Conservation (phyloP, 2,329 filamentous ascomycete genomes). For the Fusarium brachygibbosum region DNA sequence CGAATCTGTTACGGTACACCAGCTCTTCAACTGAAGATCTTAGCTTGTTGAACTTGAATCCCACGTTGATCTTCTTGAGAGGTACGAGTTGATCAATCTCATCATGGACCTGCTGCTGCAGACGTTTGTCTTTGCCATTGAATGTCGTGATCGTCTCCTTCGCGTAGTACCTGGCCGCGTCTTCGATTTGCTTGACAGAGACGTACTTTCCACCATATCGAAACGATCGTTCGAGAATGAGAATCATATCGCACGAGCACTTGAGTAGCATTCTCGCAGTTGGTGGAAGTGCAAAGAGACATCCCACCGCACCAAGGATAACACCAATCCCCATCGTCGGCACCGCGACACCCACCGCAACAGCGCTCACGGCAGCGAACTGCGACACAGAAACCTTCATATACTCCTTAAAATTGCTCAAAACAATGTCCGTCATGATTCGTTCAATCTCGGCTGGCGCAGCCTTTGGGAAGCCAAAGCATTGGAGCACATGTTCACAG, state of each 20-base stretch:
- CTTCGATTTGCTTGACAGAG: slow-evolving; percentile 47
- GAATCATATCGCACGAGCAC: slow-evolving; percentile 48
- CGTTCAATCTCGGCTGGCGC: slow-evolving; percentile 41
- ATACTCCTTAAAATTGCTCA: slow-evolving; percentile 43
- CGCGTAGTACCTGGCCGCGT: slow-evolving; percentile 45
- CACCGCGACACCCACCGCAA: slow-evolving; percentile 38
- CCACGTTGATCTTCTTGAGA: slow-evolving; percentile 40
- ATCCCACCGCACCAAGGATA: slow-evolving; percentile 37
- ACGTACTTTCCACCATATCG: slow-evolving; percentile 47
- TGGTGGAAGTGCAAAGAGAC: slow-evolving; percentile 34
- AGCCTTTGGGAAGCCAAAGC: slow-evolving; percentile 48
- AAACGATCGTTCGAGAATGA: slow-evolving; percentile 45
- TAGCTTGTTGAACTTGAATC: slow-evolving; percentile 46
- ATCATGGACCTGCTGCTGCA: slow-evolving; percentile 46
- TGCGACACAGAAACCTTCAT: slow-evolving; percentile 44
- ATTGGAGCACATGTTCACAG: slow-evolving; percentile 48
- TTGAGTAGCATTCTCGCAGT: slow-evolving; percentile 47
- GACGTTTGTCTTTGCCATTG: slow-evolving; percentile 39
- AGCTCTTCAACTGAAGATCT: slow-evolving; percentile 36
- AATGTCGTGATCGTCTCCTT: slow-evolving; percentile 40
- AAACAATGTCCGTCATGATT: slow-evolving; percentile 45
- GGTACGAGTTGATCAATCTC: slow-evolving; percentile 45
- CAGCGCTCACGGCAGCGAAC: slow-evolving; percentile 27
- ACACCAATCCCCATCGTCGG: slow-evolving; percentile 43
- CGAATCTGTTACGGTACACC: slow-evolving; percentile 45